Evolutionary conservation across 2,329 filamentous ascomycete species (phyloP), one percentile per base, ranked within the genome.

Genomic region (Fusarium sarcochroum): DNA sequence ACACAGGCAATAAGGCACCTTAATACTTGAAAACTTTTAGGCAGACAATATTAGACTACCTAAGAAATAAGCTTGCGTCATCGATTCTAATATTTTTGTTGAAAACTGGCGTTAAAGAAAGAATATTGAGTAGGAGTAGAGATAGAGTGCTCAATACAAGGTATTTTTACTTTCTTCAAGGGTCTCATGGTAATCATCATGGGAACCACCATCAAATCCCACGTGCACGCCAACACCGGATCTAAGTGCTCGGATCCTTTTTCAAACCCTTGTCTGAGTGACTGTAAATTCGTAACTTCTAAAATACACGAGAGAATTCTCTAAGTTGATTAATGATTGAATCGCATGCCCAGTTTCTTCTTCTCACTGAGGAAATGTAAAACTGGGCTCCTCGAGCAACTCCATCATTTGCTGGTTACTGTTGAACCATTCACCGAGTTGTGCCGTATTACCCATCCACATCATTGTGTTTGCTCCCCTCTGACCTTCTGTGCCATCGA

Each of bases 351-450:
- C 20, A 20, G 21, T 35, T 18, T n/a, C 13, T 34, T n/a, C 20
- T n/a, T n/a, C 18, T 52, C 52, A 58, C 23, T 70, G 69, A 18
- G 72, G 72, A 56, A 74, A 74, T 3, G 41, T 66, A 25, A 75
- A 75, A 30, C 57, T 73, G 13, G 73, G 54, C 35, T 79, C 78
- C 52, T 79, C 74, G 7, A 80, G 48, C 30, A 80, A 55, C 13
- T 75, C 74, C 72, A 80, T 76, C 74, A 79, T 79, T 65, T 80
- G 76, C 58, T 79, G 72, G 48, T 77, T 80, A 45, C 73, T 79
- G 60, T 76, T 79, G 48, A 80, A 79, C 79, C 78, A 80, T 44
- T 79, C 78, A 30, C 79, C 77, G 8, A 80, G 68, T 51, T 80
- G 75, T 17, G 75, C 69, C n/a, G 76, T 77, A 30, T 77, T 79